Percentiles rank a stretch among this genome's conserved stretches.
Evolutionary conservation across 1,284 basidiomycete genomes (phyloP).

Genomic region (Xerocomus nothofagi): DNA sequence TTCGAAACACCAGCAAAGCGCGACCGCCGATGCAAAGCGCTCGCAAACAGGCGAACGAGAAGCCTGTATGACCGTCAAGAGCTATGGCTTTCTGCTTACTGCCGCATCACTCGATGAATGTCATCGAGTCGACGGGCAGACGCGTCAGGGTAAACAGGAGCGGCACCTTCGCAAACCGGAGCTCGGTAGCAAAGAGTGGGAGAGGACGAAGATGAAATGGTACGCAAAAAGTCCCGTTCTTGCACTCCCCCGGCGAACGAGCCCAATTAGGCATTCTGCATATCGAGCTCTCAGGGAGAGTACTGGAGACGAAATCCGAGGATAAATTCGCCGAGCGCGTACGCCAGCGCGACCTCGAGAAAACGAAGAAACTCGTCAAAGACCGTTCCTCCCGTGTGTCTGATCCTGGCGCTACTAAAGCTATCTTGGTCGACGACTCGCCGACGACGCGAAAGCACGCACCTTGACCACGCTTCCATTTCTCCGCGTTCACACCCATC

Average conservation of each 20-base stretch:
- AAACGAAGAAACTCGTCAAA: conserved; percentile 89
- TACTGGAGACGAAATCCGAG: conserved; percentile 78
- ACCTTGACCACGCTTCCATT: conserved; percentile 75
- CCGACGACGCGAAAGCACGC: conserved; percentile 84
- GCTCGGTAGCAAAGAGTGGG: conserved; percentile 78
- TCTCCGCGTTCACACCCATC: conserved; percentile 82
- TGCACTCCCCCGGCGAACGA: conserved; percentile 37
- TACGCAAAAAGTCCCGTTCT: conserved; percentile 50
- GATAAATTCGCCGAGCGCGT: conserved; percentile 94
- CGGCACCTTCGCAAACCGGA: conserved; percentile 78
- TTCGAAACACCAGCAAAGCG: conserved; percentile 64
- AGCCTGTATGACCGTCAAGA: conserved; percentile 68
- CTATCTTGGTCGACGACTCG: conserved; percentile 79
- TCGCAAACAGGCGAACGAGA: conserved; percentile 71
- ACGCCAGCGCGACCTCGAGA: conserved; percentile 79
- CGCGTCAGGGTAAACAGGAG: conserved; percentile 53
- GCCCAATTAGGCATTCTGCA: conserved; percentile 41
- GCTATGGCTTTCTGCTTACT: conserved; percentile 78
- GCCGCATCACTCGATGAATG: conserved; percentile 52
- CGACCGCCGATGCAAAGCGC: conserved; percentile 44
- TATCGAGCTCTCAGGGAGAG: conserved; percentile 66
- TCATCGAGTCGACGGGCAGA: conserved; percentile 48
- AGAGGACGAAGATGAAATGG: conserved; percentile 85
- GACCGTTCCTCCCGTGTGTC: conserved; percentile 79
- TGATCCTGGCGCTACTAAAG: conserved; percentile 75